Conservation (phyloP, 768 basidiomycete species). For the Cantharellus cinnabarinus region DNA sequence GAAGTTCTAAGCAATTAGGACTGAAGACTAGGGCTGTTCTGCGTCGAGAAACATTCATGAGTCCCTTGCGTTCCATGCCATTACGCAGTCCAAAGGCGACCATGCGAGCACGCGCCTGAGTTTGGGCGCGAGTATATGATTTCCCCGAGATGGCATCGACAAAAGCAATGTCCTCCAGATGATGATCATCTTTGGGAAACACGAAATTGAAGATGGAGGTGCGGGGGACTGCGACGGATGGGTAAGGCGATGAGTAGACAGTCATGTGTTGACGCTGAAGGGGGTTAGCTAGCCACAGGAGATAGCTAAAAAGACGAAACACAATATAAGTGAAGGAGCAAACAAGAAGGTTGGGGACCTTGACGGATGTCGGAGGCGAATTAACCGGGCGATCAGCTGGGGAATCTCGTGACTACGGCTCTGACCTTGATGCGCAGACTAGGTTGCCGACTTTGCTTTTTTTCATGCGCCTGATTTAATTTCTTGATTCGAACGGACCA, state of each 20-base stretch:
- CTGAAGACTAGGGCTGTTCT: background rate
- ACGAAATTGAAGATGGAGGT: background rate
- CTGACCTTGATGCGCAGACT: no score
- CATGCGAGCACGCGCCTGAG: background rate
- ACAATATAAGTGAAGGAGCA: no score
- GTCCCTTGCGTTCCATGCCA: background rate
- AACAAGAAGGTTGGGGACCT: no score
- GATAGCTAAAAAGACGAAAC: no score
- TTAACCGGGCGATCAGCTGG: no score
- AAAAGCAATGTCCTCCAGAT: background rate
- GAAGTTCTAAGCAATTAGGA: constrained; percentile 15
- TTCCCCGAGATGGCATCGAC: background rate
- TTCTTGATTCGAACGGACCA: no score
- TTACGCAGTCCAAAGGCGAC: background rate
- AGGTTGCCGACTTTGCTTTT: no score
- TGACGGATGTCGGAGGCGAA: no score
- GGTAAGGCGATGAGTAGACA: background rate
- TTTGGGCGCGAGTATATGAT: background rate
- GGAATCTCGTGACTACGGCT: no score
- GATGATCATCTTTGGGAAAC: background rate
- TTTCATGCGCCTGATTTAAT: no score
- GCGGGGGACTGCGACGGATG: background rate
- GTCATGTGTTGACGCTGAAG: background rate
- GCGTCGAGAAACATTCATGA: background rate
- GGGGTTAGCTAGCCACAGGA: no score